Evolutionary conservation across 2,329 filamentous ascomycete genomes (phyloP).

Genomic region (Celoporthe dispersa): DNA sequence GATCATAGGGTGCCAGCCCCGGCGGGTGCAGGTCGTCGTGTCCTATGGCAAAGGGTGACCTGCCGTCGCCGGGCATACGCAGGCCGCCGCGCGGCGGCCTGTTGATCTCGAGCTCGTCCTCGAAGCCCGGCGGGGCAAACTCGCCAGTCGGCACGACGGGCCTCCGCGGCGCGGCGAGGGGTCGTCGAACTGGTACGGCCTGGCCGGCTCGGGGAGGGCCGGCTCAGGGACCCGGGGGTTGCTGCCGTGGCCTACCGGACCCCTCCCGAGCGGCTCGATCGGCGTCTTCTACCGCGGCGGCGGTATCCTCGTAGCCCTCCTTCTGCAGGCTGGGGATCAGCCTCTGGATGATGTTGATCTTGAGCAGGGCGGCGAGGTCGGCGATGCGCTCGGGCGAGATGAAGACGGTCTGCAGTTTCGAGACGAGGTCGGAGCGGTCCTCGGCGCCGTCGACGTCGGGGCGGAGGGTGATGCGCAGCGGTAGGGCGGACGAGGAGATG

Average conservation of each 20-base stretch:
- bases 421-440: conserved; percentile 53
- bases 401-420: conserved; percentile 66
- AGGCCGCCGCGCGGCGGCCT: conserved; percentile 57
- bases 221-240: conserved; percentile 50
- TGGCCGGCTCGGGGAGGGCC: conserved; percentile 59
- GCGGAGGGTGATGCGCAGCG: conserved; percentile 58
- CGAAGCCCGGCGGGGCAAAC: conserved; percentile 86
- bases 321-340: conserved; percentile 78
- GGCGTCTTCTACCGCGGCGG: conserved; percentile 47
- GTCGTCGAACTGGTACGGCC: conserved; percentile 62
- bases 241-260: conserved; percentile 37
- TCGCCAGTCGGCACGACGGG: conserved; percentile 71
- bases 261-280: conserved; percentile 38
- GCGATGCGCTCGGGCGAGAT: conserved; percentile 70
- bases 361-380: conserved; percentile 73
- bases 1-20: conserved; percentile 83
- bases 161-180: conserved; percentile 62
- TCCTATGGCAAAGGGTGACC: conserved; percentile 72
- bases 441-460: conserved; percentile 48
- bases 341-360: conserved; percentile 81
- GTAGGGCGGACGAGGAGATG: conserved; percentile 63
- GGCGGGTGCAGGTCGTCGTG: conserved; percentile 87
- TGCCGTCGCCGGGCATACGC: conserved; percentile 40
- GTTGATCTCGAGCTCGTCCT: conserved; percentile 88
- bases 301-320: conserved; percentile 73